Evolutionary conservation across 148 eudicot species (phyloP).

Genomic region (Silene uniflora): DNA sequence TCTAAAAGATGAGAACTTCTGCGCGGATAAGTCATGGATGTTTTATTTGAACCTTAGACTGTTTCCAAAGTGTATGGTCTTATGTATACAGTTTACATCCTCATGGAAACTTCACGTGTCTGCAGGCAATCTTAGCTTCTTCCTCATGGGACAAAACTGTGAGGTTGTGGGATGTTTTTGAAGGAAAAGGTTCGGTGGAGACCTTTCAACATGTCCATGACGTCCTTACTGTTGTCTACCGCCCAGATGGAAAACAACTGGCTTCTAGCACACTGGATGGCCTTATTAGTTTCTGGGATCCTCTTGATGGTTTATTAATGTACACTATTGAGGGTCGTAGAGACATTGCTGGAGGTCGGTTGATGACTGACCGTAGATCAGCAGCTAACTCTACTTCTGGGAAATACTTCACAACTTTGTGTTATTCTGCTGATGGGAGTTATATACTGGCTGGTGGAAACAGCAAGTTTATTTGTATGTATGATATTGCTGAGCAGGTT

Average conservation of each 20-base stretch:
- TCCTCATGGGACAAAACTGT: constrained; percentile 98
- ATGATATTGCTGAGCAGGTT: constrained; percentile 98
- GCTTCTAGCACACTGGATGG: constrained; percentile 97
- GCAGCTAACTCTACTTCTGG: constrained; percentile 90
- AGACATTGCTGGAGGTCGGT: constrained; percentile 92
- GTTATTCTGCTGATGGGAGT: constrained; percentile 97
- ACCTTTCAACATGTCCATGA: constrained; percentile 89
- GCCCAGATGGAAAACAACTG: constrained; percentile 97
- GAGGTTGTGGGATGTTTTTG: constrained; percentile 93
- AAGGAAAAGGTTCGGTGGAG: constrained; percentile 92
- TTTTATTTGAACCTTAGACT: neutral
- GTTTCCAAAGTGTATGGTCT: neutral
- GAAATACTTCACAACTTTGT: constrained; percentile 84
- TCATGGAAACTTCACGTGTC: neutral
- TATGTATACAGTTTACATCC: neutral
- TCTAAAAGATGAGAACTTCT: neutral
- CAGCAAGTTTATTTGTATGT: constrained; percentile 95
- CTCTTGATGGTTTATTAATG: constrained; percentile 74
- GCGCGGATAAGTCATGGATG: neutral
- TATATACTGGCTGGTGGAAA: constrained; percentile 95
- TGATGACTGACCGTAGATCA: constrained; percentile 89
- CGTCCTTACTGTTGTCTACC: constrained; percentile 90
- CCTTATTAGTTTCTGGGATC: constrained; percentile 93
- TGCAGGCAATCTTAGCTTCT: constrained; percentile 82
- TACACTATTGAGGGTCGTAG: constrained; percentile 91